Conservation (phyloP, 192 early-diverging fungal species). For the Dispira parvispora region DNA sequence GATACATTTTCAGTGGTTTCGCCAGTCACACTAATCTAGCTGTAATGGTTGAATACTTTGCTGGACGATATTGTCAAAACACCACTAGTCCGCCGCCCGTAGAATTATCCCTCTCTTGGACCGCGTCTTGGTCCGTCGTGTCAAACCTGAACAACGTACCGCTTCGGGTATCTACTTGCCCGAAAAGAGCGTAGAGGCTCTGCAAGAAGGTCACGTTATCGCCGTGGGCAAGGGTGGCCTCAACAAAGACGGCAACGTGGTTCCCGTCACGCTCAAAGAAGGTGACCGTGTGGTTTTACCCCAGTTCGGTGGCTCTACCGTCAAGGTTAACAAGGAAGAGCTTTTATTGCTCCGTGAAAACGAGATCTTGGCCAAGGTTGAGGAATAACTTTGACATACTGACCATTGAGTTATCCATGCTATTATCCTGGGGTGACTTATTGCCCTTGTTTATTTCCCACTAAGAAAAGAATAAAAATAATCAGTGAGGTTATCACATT, state of each 20-base stretch:
- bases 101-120: conserved; percentile 89
- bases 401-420: neutral
- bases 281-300: conserved; percentile 96
- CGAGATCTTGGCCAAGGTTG: conserved; percentile 90
- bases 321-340: conserved; percentile 87
- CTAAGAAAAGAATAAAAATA: too few species aligned
- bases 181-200: conserved; percentile 93
- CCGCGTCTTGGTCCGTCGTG: conserved; percentile 91
- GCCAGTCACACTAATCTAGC: too few species aligned
- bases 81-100: neutral
- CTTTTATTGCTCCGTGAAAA: conserved; percentile 79
- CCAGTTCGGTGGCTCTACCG: conserved; percentile 79
- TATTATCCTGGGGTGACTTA: too few species aligned
- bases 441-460: too few species aligned
- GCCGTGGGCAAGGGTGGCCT: conserved; percentile 83
- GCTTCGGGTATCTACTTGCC: conserved; percentile 92
- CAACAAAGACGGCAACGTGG: conserved; percentile 68
- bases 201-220: conserved; percentile 93
- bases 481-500: too few species aligned
- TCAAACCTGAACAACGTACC: conserved; percentile 92
- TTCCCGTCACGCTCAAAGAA: conserved; percentile 62
- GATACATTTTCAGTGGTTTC: too few species aligned
- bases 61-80: neutral
- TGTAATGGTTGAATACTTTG: too few species aligned
- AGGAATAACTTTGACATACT: conserved; percentile 16